phyloP scores from a whole-genome alignment of 2,329 filamentous ascomycete species.

The Aspergillaceae sp. region DNA sequence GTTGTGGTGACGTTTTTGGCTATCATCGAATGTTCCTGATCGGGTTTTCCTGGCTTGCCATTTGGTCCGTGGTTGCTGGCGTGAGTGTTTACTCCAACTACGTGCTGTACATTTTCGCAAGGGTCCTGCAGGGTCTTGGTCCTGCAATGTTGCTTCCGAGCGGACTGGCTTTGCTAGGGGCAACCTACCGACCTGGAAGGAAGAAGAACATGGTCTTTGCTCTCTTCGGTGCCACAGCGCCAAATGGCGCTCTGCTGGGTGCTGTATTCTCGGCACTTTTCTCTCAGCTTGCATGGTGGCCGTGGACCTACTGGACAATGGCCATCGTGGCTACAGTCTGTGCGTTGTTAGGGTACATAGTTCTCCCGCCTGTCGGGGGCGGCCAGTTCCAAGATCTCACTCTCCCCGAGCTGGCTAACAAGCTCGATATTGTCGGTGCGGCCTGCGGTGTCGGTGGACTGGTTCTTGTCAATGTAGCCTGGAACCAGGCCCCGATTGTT shows the following conservation, averaged over 20 bases:
- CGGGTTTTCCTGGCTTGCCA: slow-evolving; percentile 27
- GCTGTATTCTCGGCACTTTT: slow-evolving; percentile 34
- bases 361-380: slow-evolving; percentile 10
- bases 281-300: slow-evolving; percentile 41
- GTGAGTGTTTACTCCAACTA: slow-evolving; percentile 31
- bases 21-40: slow-evolving; percentile 28
- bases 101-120: slow-evolving; percentile 44
- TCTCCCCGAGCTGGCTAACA: slow-evolving; percentile 9
- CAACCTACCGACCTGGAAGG: slow-evolving; percentile 47
- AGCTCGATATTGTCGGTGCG: slow-evolving; percentile 34
- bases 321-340: slow-evolving; percentile 25
- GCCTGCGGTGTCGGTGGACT: slow-evolving; percentile 46
- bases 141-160: slow-evolving; percentile 57
- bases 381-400: background rate
- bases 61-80: slow-evolving; percentile 31
- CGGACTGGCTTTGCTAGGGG: slow-evolving; percentile 53
- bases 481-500: slow-evolving; percentile 55
- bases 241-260: slow-evolving; percentile 38
- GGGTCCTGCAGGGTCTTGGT: slow-evolving; percentile 49
- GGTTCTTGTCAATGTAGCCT: slow-evolving; percentile 57
- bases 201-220: slow-evolving; percentile 54
- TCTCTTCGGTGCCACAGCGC: slow-evolving; percentile 43
- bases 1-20: slow-evolving; percentile 31
- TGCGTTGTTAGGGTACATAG: slow-evolving; percentile 28
- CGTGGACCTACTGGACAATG: slow-evolving; percentile 41